Evolutionary conservation across 768 basidiomycete species (phyloP).

Genomic region (Phaeotremella skinneri): DNA sequence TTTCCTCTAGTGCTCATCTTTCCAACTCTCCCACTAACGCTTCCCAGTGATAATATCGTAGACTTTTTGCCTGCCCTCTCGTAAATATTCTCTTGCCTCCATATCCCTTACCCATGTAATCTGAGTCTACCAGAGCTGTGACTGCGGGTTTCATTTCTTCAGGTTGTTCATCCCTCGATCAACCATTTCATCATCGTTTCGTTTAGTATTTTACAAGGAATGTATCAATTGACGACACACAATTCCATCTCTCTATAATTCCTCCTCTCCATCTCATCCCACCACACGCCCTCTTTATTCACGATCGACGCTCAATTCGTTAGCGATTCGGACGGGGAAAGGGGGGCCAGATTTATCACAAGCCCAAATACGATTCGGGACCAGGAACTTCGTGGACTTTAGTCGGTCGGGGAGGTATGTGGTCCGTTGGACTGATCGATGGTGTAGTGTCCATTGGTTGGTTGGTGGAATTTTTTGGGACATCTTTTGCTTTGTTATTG

Average conservation of each 20-base stretch:
- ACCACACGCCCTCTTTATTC: slow-evolving; percentile 32
- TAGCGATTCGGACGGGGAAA: slow-evolving; percentile 40
- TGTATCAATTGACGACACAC: no score
- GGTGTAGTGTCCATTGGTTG: not conserved
- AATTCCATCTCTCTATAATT: not conserved
- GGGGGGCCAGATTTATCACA: slow-evolving; percentile 25
- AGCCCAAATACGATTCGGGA: slow-evolving; percentile 6
- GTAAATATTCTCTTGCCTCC: no score
- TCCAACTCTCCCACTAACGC: no score
- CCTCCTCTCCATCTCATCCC: slow-evolving; percentile 1
- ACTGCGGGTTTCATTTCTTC: no score
- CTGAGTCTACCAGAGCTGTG: no score
- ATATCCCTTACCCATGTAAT: no score
- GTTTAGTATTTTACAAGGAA: no score
- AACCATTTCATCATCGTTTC: no score
- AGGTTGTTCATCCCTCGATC: no score
- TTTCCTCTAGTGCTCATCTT: no score
- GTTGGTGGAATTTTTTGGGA: not conserved
- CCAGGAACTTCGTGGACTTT: not conserved
- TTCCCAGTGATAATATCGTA: no score
- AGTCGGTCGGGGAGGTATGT: not conserved
- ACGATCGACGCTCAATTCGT: slow-evolving; percentile 32
- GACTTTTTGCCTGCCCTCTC: no score
- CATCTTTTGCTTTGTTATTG: not conserved
- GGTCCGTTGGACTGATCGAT: not conserved